Percentiles rank a stretch among this genome's conserved stretches.
phyloP scores from a whole-genome alignment of 1,284 basidiomycete genomes.

The Clitocybe nebularis region DNA sequence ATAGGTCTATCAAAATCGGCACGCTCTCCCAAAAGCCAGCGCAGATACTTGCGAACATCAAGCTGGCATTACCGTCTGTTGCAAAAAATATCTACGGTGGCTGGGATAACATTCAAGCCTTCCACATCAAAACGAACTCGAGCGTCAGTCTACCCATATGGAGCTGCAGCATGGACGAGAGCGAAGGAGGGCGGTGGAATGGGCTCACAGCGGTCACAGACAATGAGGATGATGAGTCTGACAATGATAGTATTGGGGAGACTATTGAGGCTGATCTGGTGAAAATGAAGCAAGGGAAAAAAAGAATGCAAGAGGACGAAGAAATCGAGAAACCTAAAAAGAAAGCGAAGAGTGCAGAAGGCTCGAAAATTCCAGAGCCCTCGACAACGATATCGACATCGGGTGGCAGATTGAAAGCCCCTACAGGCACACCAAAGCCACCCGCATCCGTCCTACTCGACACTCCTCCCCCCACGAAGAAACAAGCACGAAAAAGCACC shows the following conservation, averaged over 20 bases:
- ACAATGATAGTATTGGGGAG: constrained; percentile 21
- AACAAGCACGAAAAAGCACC: neutral
- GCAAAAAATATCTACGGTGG: constrained; percentile 70
- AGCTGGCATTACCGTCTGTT: constrained; percentile 77
- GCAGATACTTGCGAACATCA: constrained; percentile 79
- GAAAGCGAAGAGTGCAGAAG: constrained; percentile 30
- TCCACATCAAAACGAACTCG: constrained; percentile 89
- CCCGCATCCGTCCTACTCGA: neutral
- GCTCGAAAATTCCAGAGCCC: neutral
- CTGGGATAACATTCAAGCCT: constrained; percentile 89
- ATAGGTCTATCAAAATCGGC: constrained; percentile 83
- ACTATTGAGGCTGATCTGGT: constrained; percentile 13
- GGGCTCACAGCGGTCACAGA: constrained; percentile 40
- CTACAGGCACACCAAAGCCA: neutral
- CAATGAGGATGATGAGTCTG: constrained; percentile 28
- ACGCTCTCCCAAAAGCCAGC: constrained; percentile 68
- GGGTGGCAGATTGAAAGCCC: neutral
- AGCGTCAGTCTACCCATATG: constrained; percentile 89
- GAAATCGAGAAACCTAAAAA: constrained; percentile 36
- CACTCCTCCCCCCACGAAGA: neutral
- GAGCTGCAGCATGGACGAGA: constrained; percentile 67
- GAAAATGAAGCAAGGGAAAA: constrained; percentile 31
- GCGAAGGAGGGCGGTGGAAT: constrained; percentile 61
- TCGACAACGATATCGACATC: constrained; percentile 1
- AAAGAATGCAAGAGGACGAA: constrained; percentile 33